Evolutionary conservation across 345 rosid genomes (phyloP).

Genomic region (Schrenkiella parvula): DNA sequence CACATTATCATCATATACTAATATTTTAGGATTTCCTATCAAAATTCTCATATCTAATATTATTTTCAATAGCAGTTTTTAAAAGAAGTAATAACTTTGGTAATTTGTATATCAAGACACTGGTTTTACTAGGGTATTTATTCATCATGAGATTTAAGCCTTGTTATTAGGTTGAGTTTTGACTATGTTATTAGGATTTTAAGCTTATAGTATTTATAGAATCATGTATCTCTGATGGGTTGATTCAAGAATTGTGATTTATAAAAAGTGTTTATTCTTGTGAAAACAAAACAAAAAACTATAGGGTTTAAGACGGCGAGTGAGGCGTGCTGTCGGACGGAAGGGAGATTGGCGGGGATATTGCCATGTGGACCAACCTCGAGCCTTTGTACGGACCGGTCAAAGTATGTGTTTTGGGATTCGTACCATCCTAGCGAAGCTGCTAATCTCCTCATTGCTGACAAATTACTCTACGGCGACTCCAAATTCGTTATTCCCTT

Average conservation of each 20-base stretch:
- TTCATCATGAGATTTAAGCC: not conserved
- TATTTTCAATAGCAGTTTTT: not conserved
- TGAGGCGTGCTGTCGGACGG: constrained; percentile 78
- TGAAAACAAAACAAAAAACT: not conserved
- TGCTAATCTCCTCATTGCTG: constrained; percentile 62
- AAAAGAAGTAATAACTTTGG: not conserved
- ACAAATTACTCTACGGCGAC: constrained; percentile 55
- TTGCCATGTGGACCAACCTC: constrained; percentile 85
- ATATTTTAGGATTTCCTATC: not conserved
- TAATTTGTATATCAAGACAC: not conserved
- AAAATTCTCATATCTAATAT: not conserved
- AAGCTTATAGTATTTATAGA: not conserved
- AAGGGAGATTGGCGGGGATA: constrained; percentile 78
- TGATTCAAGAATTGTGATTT: not conserved
- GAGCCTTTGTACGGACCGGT: constrained; percentile 56
- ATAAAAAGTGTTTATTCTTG: not conserved
- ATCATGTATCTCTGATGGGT: not conserved
- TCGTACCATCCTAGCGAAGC: constrained; percentile 89
- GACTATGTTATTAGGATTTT: not conserved
- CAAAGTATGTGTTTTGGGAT: constrained; percentile 85
- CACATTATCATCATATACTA: not conserved
- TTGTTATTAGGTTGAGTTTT: not conserved
- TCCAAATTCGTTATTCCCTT: constrained; percentile 49
- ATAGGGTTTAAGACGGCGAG: constrained; percentile 71
- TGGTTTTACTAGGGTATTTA: too few relatives aligned